Evolutionary conservation across 768 basidiomycete genomes (phyloP), one percentile per base, ranked within the genome.

Genomic region (Holtermanniella nyarrowii): DNA sequence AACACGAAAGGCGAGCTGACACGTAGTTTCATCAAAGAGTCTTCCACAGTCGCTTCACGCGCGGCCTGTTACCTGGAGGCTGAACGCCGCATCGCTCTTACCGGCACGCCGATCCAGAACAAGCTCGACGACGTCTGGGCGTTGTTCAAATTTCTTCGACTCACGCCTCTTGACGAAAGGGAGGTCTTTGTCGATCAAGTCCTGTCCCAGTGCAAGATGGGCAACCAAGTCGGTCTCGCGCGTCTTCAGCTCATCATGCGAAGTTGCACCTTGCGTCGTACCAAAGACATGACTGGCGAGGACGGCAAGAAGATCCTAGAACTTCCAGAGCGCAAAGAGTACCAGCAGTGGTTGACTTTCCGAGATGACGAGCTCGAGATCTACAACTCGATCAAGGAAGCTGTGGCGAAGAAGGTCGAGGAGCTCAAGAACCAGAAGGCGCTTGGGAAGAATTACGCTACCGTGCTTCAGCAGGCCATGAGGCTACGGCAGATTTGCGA

Each of bases 31-130:
- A 99, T 99, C 74, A 99, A 99, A 72, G 93, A 96, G 72, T 84
- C 88, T 4, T 79, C 80, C 21, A 99, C 95, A 1, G 88, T 97
- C 41, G 91, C 85, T 42, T 89, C 90, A 56, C 82, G 88, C 50
- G 95, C 95, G 5, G 90, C 86, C 12, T 97, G 95, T 72, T 90
- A 95, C 69, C 79, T 99, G 45, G 79, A 85, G 71, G 88, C 95
- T 14, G 88, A 96, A 66, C 82, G 95, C 48, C 82, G 95, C 14
- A 76, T 96, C 41, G 91, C 88, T 70, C 76, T 99, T 39, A 91
- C 91, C n/a, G 95, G 95, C 50, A 99, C 95, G 5, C 95, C 95
- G 1, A 89, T 99, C 31, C 95, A 99, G 75, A 99, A 99, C 77
- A 95, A 93, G 72, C 80, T 97, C 48, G 95, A 97, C 73, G 95